These are phyloP conservation scores for Lagenaria siceraria DNA, from an alignment of 306 rosid species.

Conservation along the genomic window DNA sequence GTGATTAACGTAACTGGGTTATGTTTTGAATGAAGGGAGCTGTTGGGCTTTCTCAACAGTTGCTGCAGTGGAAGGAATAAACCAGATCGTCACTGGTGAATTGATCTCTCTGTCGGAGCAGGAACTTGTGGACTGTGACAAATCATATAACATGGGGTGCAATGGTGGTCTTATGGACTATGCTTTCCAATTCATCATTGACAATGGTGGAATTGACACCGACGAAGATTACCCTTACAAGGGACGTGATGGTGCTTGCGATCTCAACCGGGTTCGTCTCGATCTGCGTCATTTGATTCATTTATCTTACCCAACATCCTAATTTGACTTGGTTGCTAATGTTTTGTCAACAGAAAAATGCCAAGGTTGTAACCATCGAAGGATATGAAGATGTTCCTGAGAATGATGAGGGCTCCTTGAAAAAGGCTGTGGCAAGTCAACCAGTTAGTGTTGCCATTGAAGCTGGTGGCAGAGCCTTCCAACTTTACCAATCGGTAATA, in stretches of 20 bases:
- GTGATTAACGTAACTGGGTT: background rate
- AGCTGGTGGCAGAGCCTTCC: slow-evolving; percentile 91
- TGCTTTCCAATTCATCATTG: slow-evolving; percentile 51
- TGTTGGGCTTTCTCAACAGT: slow-evolving; percentile 92
- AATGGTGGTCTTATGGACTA: slow-evolving; percentile 95
- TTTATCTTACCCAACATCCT: background rate
- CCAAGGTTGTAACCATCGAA: slow-evolving; percentile 58
- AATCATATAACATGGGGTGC: slow-evolving; percentile 62
- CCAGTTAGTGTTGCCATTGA: slow-evolving; percentile 86
- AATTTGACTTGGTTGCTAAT: background rate
- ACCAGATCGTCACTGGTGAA: slow-evolving; percentile 56
- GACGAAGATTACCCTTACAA: slow-evolving; percentile 66
- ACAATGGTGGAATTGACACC: slow-evolving; percentile 83
- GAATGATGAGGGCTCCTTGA: slow-evolving; percentile 64
- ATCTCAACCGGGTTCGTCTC: slow-evolving; percentile 39
- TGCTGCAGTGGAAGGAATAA: slow-evolving; percentile 78
- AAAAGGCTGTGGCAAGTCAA: slow-evolving; percentile 65
- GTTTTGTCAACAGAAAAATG: slow-evolving; percentile 37
- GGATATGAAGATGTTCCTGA: slow-evolving; percentile 68
- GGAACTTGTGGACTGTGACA: slow-evolving; percentile 86
- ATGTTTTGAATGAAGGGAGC: slow-evolving; percentile 54
- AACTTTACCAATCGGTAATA: slow-evolving; percentile 60
- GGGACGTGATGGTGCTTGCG: slow-evolving; percentile 55
- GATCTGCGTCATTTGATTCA: background rate
- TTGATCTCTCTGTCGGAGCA: slow-evolving; percentile 62